phyloP scores from a whole-genome alignment of 768 basidiomycete species.

The Amanita rimosa region DNA sequence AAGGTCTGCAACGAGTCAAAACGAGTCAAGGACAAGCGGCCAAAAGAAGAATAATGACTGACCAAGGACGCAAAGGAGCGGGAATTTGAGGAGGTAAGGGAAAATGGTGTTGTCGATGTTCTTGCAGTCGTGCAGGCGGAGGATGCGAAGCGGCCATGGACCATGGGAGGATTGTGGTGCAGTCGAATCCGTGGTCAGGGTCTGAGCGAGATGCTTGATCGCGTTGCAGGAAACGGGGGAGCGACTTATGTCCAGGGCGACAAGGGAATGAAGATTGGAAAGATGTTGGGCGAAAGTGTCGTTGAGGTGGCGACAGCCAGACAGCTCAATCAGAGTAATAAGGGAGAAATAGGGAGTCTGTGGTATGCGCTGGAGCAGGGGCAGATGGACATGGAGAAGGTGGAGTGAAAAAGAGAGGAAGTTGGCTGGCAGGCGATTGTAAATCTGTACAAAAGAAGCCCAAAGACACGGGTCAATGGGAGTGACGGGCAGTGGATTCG shows the following conservation, averaged over 20 bases:
- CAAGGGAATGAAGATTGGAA: slow-evolving; percentile 38
- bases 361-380: slow-evolving; percentile 45
- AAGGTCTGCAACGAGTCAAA: slow-evolving; percentile 26
- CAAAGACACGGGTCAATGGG: slow-evolving; percentile 47
- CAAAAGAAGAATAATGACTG: slow-evolving; percentile 13
- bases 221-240: slow-evolving; percentile 43
- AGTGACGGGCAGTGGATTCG: slow-evolving; percentile 9
- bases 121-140: slow-evolving; percentile 43
- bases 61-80: slow-evolving; percentile 55
- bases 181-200: slow-evolving; percentile 27
- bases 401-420: slow-evolving; percentile 33
- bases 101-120: slow-evolving; percentile 34
- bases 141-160: slow-evolving; percentile 48
- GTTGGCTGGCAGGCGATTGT: slow-evolving; percentile 35
- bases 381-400: slow-evolving; percentile 42
- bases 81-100: slow-evolving; percentile 31
- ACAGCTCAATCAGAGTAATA: slow-evolving; percentile 51
- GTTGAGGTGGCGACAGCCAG: slow-evolving; percentile 40
- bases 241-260: slow-evolving; percentile 53
- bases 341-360: slow-evolving; percentile 48
- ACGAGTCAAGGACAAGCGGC: slow-evolving; percentile 6
- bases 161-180: slow-evolving; percentile 18
- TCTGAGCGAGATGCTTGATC: slow-evolving; percentile 38
- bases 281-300: slow-evolving; percentile 45
- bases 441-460: slow-evolving; percentile 51